These are phyloP conservation scores for Zygoascus biomembranicola DNA, from an alignment of 805 yeast genomes.

Conservation along the genomic window DNA sequence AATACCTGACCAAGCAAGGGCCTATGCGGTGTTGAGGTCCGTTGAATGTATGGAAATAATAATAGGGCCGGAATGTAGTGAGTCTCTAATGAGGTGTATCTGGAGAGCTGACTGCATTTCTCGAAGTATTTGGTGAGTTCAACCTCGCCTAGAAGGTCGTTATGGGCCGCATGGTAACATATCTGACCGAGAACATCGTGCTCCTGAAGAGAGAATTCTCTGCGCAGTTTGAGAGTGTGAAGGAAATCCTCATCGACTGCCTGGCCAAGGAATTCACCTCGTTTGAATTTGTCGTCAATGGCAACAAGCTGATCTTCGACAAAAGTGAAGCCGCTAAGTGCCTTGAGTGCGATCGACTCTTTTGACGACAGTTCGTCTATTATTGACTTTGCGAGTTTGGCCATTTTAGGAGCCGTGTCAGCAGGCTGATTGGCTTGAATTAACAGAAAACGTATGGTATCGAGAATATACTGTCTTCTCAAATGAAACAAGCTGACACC, in stretches of 20 bases:
- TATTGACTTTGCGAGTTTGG: constrained; percentile 2
- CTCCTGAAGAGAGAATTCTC: constrained; percentile 52
- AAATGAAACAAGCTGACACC: constrained; percentile 63
- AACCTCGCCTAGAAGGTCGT: constrained; percentile 28
- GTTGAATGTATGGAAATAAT: background rate
- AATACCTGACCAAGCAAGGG: background rate
- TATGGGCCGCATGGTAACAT: constrained; percentile 42
- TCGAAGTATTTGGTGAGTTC: constrained; percentile 36
- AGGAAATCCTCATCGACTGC: constrained; percentile 36
- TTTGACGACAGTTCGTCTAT: constrained; percentile 1
- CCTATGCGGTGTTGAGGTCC: background rate
- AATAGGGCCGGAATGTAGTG: background rate
- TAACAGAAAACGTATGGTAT: constrained; percentile 22
- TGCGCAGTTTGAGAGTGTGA: constrained; percentile 46
- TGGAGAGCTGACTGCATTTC: constrained; percentile 41
- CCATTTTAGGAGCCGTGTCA: constrained; percentile 2
- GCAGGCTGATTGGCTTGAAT: constrained; percentile 1
- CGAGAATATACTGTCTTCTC: constrained; percentile 66
- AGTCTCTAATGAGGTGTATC: constrained; percentile 46
- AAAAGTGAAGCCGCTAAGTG: constrained; percentile 47
- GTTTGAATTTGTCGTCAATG: constrained; percentile 43
- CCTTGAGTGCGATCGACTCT: constrained; percentile 30
- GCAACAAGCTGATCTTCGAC: constrained; percentile 50
- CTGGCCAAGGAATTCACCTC: constrained; percentile 43
- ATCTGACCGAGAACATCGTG: constrained; percentile 69